Evolutionary conservation across 495 filamentous ascomycete genomes (phyloP).

Genomic region (Pseudevernia furfuracea): DNA sequence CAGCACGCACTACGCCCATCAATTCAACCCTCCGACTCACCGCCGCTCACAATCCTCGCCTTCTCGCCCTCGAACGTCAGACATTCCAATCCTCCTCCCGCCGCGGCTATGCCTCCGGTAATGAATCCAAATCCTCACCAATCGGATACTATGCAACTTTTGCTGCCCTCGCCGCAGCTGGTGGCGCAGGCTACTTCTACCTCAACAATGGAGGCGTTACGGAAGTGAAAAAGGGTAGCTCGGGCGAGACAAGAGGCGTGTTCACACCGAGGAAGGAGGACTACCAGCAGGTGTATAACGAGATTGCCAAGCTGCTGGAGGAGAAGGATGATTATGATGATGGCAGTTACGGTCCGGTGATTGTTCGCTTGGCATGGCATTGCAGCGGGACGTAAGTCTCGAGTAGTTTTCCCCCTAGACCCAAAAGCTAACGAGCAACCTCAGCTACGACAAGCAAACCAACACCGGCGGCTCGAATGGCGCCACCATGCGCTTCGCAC

Average conservation of each 20-base stretch:
- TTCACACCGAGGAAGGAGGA: conserved; percentile 75
- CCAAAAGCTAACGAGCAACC: background rate
- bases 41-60: conserved; percentile 45
- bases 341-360: conserved; percentile 87
- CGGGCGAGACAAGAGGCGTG: conserved; percentile 41
- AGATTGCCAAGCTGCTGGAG: conserved; percentile 68
- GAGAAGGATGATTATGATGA: conserved; percentile 95
- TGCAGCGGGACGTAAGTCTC: conserved; percentile 57
- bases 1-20: conserved; percentile 43
- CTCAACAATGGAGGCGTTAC: conserved; percentile 40
- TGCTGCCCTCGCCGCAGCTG: conserved; percentile 53
- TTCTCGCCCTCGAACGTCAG: conserved; percentile 46
- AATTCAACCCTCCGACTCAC: conserved; percentile 41
- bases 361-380: conserved; percentile 82
- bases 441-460: conserved; percentile 72
- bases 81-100: conserved; percentile 57
- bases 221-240: conserved; percentile 24
- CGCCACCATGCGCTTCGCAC: conserved; percentile 94
- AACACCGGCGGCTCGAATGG: conserved; percentile 91
- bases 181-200: conserved; percentile 66
- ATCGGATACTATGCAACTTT: conserved; percentile 45
- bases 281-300: conserved; percentile 94
- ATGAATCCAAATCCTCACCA: conserved; percentile 46
- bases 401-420: background rate
- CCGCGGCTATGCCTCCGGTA: conserved; percentile 69